A percentile compares a stretch with the other conserved stretches of the same genome.
Evolutionary conservation across 2,329 filamentous ascomycete species (phyloP).

Genomic region (Trichoderma brevicompactum): DNA sequence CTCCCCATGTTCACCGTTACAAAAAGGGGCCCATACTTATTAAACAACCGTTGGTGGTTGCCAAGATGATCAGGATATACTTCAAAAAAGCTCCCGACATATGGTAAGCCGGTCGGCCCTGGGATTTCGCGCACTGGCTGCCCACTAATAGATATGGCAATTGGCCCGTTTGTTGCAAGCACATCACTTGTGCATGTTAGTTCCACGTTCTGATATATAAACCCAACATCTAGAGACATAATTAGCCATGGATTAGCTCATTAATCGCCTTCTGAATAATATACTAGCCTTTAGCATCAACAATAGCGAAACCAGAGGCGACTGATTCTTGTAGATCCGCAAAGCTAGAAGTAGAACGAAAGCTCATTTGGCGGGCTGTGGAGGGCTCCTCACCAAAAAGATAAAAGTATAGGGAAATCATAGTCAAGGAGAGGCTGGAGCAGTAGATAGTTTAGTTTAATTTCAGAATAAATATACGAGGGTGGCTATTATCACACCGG

Average conservation of each 20-base stretch:
- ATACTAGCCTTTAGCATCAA: slow-evolving; percentile 45
- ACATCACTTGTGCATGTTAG: slow-evolving; percentile 40
- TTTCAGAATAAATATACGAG: neutral
- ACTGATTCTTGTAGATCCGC: slow-evolving; percentile 46
- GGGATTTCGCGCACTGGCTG: slow-evolving; percentile 54
- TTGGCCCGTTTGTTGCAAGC: slow-evolving; percentile 39
- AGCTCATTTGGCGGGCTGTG: slow-evolving; percentile 43
- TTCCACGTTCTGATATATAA: neutral
- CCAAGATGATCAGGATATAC: slow-evolving; percentile 62
- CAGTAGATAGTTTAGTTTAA: neutral
- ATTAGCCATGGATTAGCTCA: neutral
- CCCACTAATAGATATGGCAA: slow-evolving; percentile 55
- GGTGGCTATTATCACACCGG: no score
- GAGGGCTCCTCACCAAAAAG: slow-evolving; percentile 49
- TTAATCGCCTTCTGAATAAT: neutral
- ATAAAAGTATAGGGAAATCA: slow-evolving; percentile 40
- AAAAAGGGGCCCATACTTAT: slow-evolving; percentile 56
- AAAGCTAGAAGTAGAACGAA: slow-evolving; percentile 41
- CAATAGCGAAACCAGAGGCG: slow-evolving; percentile 50
- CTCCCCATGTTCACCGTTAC: slow-evolving; percentile 57
- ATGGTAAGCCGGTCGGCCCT: slow-evolving; percentile 52
- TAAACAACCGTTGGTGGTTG: slow-evolving; percentile 59
- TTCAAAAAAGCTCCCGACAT: slow-evolving; percentile 59
- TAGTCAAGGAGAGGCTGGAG: neutral
- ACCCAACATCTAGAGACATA: neutral